Base-by-base conservation (phyloP, 306 rosid genomes). In the Gynostemma pentaphyllum region DNA sequence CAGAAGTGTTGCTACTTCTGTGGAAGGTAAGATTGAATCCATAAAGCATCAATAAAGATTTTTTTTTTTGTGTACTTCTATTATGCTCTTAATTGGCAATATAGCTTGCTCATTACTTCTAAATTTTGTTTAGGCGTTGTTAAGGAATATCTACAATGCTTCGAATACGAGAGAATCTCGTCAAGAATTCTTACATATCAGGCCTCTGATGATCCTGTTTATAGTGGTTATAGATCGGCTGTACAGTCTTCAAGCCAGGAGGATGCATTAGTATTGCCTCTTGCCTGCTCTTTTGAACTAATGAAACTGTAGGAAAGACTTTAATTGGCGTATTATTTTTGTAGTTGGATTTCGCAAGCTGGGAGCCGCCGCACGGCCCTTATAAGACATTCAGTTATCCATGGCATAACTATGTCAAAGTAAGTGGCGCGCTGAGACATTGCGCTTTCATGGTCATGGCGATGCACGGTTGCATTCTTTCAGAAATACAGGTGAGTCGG, bases 301-400 rank as follows among this genome's bases (percentile, higher is more conserved):
- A 60, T 60, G 66, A 23, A 2, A 28, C 66, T 56, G 40, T 51
- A 64, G 47, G 50, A 13, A 27, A 12, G 37, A 24, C 75, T 16
- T 19, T 45, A 63, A 30, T 57, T 68, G 45, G 23, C 16, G 21
- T 0, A 5, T 60, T 60, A 28, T 22, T 60, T 53, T 70, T 78
- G 75, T 64, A 92, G 99, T 44, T 92, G 90, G 92, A 95, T 53
- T 92, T 92, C 68, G 99, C 99, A 45, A 80, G 80, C 23, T 92
- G 99, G 95, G 96, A 92, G 75, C 96, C 99, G 30, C 99, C 96
- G 37, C 99, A 92, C 72, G 99, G 99, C 41, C 90, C 72, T 42
- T 92, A 82, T 65, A 88, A 48, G 74, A 82, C 77, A 83, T 65
- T 86, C 68, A 78, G 32, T 29, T 92, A 92, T 78, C 99, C 99